Percentiles rank a stretch among this genome's conserved stretches.
Conservation (phyloP, 148 eudicot genomes). For the Beta vulgaris region DNA sequence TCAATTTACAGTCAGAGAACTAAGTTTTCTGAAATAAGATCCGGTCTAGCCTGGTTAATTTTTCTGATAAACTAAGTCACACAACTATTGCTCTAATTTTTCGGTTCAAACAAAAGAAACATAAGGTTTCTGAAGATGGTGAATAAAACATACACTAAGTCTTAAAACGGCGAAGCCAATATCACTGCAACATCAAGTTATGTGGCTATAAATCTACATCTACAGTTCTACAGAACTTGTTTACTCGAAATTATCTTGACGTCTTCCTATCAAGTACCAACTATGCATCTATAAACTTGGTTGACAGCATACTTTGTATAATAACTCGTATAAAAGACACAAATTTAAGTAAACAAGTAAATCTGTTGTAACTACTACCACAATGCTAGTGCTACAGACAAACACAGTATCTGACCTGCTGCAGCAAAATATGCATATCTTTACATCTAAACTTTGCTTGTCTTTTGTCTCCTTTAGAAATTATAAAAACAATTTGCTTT, state of each 20-base stretch:
- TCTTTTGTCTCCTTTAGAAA: neutral
- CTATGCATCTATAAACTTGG: neutral
- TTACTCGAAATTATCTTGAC: no score
- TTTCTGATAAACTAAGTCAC: no score
- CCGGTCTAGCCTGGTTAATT: no score
- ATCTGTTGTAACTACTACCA: constrained; percentile 22
- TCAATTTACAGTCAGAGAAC: neutral
- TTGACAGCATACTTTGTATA: constrained; percentile 9
- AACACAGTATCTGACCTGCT: constrained; percentile 15
- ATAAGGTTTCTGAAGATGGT: neutral
- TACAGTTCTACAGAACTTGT: no score
- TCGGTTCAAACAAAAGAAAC: no score
- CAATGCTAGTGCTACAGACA: constrained; percentile 19
- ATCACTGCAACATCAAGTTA: neutral
- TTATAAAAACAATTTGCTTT: neutral
- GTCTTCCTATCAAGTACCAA: no score
- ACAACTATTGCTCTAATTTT: neutral
- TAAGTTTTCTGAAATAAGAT: no score
- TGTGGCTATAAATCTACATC: neutral
- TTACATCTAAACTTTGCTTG: constrained; percentile 2
- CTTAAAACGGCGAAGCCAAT: neutral
- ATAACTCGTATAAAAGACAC: neutral
- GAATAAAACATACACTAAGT: neutral
- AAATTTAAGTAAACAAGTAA: neutral
- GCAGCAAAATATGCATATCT: neutral